Evolutionary conservation across 1,139 yeast genomes (phyloP), one percentile per base, ranked within the genome.

Genomic region (Meyerozyma sp.): DNA sequence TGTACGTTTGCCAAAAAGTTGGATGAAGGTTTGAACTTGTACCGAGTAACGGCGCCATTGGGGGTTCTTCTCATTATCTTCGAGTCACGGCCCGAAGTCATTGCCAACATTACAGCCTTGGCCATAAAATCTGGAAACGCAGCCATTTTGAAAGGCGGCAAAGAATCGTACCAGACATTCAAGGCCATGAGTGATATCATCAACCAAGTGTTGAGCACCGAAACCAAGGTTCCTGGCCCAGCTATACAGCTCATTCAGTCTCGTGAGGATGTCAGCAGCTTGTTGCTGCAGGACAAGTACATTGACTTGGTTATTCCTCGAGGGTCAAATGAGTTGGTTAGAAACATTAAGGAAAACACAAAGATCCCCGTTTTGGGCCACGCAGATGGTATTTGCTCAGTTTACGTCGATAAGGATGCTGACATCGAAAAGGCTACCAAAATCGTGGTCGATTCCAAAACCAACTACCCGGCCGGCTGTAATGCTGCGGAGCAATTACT

Each of bases 391-490:
- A 85, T 93, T 46, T 93, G 98, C 65, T 82, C 96, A 3, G 79
- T 91, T 16, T 94, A 82, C 58, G 73, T 91, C 26, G 95, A 91
- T 60, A 74, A 75, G 44, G 81, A 77, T 39, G 94, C 94, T 3
- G 91, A 89, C 55, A 53, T 86, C 11, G 75, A 65, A 13, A 89
- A 87, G 77, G 95, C 98, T 0, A 70, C 77, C 32, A 78, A 79
- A 47, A 79, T 94, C 29, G 73, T 81, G 4, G 77, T 89, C 28
- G 99, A 94, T 63, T 77, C 97, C 5, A 93, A 93, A 65, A 89
- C 97, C 0, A 90, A 91, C 64, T 94, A 94, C 60, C 97, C 98
- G 36, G 98, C 98, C 11, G 99, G 96, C 7, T 94, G 99, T 66
- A 94, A 94, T 61, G 97, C 98, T 3, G 95, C 80, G 44, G 99